Conservation (phyloP, 2,329 filamentous ascomycete species). For the Meredithiella fracta region DNA sequence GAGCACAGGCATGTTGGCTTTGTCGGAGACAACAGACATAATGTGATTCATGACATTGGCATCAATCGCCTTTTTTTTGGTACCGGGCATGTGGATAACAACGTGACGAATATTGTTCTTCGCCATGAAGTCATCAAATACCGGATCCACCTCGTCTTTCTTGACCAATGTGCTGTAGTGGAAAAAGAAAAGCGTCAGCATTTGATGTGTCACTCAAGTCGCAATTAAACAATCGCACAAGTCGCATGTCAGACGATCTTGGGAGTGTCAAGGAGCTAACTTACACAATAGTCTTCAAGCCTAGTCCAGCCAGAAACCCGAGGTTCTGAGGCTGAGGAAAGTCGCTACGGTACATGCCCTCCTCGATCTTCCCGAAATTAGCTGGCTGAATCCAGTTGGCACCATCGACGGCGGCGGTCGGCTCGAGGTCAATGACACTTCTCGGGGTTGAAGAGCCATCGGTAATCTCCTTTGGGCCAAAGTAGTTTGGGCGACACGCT, state of each 20-base stretch:
- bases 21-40: slow-evolving; percentile 53
- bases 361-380: slow-evolving; percentile 64
- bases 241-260: background rate
- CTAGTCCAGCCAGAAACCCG: slow-evolving; percentile 47
- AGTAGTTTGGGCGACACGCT: background rate
- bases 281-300: slow-evolving; percentile 66
- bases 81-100: slow-evolving; percentile 67
- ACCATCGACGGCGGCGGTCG: background rate
- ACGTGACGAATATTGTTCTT: slow-evolving; percentile 53
- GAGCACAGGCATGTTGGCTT: slow-evolving; percentile 60
- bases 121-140: slow-evolving; percentile 45
- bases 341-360: slow-evolving; percentile 64
- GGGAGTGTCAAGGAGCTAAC: slow-evolving; percentile 19
- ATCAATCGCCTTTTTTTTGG: slow-evolving; percentile 63
- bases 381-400: slow-evolving; percentile 27
- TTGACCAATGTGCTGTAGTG: slow-evolving; percentile 41
- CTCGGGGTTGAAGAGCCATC: background rate
- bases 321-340: slow-evolving; percentile 61
- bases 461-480: background rate
- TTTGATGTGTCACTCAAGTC: background rate
- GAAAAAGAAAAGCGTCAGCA: background rate
- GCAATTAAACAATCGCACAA: background rate
- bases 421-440: background rate
- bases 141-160: slow-evolving; percentile 38
- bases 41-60: slow-evolving; percentile 52